phyloP scores from a whole-genome alignment of 108 stramenopile genomes.

The Aurantiochytrium sp. region DNA sequence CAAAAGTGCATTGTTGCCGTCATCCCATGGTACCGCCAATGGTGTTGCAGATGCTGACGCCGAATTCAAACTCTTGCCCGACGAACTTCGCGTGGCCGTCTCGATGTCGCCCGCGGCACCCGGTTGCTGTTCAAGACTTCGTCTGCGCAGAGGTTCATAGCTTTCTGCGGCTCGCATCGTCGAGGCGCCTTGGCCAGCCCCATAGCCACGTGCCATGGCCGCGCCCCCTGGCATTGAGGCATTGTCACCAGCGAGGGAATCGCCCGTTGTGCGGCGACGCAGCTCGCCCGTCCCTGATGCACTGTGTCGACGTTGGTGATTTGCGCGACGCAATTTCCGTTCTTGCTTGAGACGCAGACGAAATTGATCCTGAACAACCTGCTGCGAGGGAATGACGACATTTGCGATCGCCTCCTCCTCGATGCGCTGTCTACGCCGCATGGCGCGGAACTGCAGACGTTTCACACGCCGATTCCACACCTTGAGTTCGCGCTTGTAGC shows the following conservation, averaged over 20 bases:
- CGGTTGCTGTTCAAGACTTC: neutral
- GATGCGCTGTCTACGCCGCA: neutral
- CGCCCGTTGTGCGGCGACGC: neutral
- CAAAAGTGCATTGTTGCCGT: neutral
- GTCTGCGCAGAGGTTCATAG: neutral
- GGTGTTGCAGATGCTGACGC: neutral
- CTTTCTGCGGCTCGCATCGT: neutral
- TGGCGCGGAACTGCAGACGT: neutral
- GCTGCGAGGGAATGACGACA: neutral
- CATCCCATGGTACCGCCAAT: neutral
- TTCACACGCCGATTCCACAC: slow-evolving; percentile 9
- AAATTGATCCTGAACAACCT: neutral
- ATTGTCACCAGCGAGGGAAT: neutral
- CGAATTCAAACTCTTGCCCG: neutral
- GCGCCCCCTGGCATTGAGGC: neutral
- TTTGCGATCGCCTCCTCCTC: neutral
- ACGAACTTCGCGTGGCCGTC: neutral
- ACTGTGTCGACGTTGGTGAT: neutral
- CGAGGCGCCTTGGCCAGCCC: neutral
- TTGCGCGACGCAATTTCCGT: neutral
- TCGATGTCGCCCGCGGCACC: neutral
- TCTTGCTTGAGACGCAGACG: neutral
- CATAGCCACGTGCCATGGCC: too few relatives aligned
- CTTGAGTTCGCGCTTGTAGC: neutral
- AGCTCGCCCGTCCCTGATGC: neutral